Evolutionary conservation across 1,284 basidiomycete species (phyloP).

Genomic region (Earliella scabrosa): DNA sequence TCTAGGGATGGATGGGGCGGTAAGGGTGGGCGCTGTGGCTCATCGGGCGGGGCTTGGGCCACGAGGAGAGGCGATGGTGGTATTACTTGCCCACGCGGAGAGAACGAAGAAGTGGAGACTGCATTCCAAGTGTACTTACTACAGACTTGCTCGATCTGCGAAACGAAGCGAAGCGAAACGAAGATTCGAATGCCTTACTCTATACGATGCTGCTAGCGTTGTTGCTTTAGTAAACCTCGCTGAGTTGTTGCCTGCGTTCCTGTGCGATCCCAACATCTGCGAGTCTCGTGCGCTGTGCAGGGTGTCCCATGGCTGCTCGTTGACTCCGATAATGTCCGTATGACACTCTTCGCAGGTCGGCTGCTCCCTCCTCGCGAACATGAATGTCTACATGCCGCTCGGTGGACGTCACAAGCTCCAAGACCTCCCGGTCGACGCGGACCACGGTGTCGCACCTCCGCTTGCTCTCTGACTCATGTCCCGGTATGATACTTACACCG

Average conservation of each 20-base stretch:
- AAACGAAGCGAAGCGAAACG: too few species aligned
- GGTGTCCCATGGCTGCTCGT: background rate
- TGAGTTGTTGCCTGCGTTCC: too few species aligned
- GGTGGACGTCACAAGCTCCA: background rate
- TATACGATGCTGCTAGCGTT: too few species aligned
- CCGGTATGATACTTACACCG: too few species aligned
- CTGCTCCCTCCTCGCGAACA: background rate
- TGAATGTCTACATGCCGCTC: background rate
- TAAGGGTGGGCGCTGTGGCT: conserved; percentile 1
- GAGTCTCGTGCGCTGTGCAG: too few species aligned
- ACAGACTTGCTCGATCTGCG: too few species aligned
- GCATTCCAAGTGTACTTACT: too few species aligned
- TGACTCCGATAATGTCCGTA: background rate
- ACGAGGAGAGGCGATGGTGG: background rate
- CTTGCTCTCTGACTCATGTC: too few species aligned
- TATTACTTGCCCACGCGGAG: too few species aligned
- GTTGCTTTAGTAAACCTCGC: too few species aligned
- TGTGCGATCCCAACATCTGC: too few species aligned
- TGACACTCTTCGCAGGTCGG: background rate
- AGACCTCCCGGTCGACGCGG: background rate
- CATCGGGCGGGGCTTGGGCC: background rate
- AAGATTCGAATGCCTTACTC: too few species aligned
- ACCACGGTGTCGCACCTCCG: background rate
- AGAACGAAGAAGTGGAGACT: background rate
- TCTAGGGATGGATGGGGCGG: conserved; percentile 27